Evolutionary conservation across 2,329 filamentous ascomycete species (phyloP).

Genomic region (Ceratocystis eucalypticola): DNA sequence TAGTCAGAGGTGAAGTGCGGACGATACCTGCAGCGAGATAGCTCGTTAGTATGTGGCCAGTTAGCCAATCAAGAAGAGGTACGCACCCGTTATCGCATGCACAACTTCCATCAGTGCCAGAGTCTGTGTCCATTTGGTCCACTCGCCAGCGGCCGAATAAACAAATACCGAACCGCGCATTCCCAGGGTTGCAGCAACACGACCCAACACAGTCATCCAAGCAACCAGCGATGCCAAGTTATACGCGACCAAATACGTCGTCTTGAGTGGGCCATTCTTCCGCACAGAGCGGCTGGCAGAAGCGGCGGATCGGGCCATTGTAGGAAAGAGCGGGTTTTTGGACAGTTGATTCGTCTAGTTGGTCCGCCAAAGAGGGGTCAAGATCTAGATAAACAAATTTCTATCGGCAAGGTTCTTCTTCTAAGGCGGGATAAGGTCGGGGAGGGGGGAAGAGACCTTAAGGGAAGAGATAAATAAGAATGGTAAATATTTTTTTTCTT

Average conservation of each 20-base stretch:
- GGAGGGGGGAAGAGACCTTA: not conserved
- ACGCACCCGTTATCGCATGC: constrained; percentile 62
- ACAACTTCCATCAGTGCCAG: constrained; percentile 69
- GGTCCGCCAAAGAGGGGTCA: not conserved
- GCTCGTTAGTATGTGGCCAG: not conserved
- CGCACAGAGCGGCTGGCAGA: constrained; percentile 21
- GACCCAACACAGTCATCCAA: constrained; percentile 65
- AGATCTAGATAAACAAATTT: too few relatives aligned
- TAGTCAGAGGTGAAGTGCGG: constrained; percentile 71
- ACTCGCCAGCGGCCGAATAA: constrained; percentile 49
- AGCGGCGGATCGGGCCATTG: constrained; percentile 5
- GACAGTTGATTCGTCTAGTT: too few relatives aligned
- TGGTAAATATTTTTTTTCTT: constrained; percentile 1
- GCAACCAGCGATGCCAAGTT: constrained; percentile 64
- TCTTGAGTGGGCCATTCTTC: constrained; percentile 31
- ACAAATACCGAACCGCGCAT: constrained; percentile 44
- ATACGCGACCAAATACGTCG: constrained; percentile 69
- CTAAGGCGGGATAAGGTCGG: not conserved
- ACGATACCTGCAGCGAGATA: constrained; percentile 52
- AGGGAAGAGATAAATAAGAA: not conserved
- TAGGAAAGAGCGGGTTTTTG: not conserved
- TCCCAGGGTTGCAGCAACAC: constrained; percentile 45
- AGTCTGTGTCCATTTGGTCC: constrained; percentile 70
- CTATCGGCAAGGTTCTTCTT: not conserved
- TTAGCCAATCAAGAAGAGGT: not conserved